A percentile compares a stretch with the other conserved stretches of the same genome.
phyloP scores from a whole-genome alignment of 2,329 filamentous ascomycete genomes.

The Fusarium circinatum region DNA sequence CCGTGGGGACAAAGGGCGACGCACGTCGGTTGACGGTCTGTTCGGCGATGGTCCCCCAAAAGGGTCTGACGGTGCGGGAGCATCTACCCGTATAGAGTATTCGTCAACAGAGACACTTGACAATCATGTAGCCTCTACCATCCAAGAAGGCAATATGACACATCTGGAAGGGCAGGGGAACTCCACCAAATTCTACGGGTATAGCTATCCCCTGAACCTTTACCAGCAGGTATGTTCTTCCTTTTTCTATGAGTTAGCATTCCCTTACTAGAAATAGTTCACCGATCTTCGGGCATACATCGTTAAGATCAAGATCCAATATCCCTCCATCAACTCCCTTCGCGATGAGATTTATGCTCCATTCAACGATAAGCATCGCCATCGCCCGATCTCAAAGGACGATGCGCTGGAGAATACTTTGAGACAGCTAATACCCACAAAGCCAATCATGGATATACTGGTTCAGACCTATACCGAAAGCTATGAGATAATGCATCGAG shows the following conservation, averaged over 20 bases:
- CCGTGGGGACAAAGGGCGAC: neutral
- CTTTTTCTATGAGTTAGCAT: rapidly evolving
- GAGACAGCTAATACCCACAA: neutral
- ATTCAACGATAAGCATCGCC: neutral
- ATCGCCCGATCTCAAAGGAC: neutral
- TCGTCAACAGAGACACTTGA: neutral
- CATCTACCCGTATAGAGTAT: neutral
- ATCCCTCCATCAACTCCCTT: neutral
- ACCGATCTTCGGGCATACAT: neutral
- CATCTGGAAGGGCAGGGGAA: neutral
- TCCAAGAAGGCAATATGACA: neutral
- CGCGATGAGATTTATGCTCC: neutral
- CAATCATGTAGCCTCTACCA: rapidly evolving
- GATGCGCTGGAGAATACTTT: neutral
- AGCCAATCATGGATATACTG: neutral
- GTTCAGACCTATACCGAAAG: neutral
- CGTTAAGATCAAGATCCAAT: neutral
- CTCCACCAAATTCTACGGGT: neutral
- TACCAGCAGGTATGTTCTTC: neutral
- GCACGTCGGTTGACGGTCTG: neutral
- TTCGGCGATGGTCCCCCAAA: rapidly evolving
- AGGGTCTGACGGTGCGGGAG: rapidly evolving
- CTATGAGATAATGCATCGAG: neutral
- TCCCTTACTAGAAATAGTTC: neutral
- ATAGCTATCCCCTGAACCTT: neutral